Percentiles rank a stretch among this genome's conserved stretches.
Conservation (phyloP, 257 asterid species). For the Nicotiana knightiana region DNA sequence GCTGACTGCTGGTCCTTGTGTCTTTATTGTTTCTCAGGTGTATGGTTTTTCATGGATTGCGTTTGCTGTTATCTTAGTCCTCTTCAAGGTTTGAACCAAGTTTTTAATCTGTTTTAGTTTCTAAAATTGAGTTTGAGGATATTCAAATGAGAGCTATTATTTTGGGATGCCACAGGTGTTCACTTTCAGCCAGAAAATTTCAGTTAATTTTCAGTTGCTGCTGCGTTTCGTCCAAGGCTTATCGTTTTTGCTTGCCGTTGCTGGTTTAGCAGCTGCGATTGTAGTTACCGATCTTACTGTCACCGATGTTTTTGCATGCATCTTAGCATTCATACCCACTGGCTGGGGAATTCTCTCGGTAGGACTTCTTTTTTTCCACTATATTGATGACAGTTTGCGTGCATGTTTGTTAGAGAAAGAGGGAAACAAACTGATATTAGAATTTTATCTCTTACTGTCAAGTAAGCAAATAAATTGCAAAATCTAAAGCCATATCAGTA, state of each 20-base stretch:
- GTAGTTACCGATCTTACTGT: conserved; percentile 52
- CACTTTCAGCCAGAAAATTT: conserved; percentile 94
- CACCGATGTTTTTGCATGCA: conserved; percentile 71
- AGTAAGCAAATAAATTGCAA: not conserved
- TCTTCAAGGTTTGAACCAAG: conserved; percentile 67
- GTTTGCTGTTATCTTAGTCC: conserved; percentile 72
- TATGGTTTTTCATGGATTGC: conserved; percentile 90
- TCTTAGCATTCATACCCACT: conserved; percentile 94
- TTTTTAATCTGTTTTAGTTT: not conserved
- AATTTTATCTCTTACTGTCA: not conserved
- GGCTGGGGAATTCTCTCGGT: conserved; percentile 99
- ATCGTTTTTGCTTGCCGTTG: conserved; percentile 67
- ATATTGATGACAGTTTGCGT: not conserved
- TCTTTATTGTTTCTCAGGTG: conserved; percentile 35
- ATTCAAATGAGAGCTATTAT: not conserved
- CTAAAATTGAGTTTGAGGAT: not conserved
- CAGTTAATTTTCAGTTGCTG: conserved; percentile 93
- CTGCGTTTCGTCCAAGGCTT: conserved; percentile 90
- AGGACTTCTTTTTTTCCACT: conserved; percentile 20
- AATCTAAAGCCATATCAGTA: not conserved
- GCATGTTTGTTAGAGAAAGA: not conserved
- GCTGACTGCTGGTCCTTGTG: not conserved
- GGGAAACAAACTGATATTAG: not conserved
- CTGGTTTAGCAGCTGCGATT: conserved; percentile 72
- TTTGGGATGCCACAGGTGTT: conserved; percentile 61